Conservation (phyloP, 2,329 filamentous ascomycete species). For the Fusarium burgessii region DNA sequence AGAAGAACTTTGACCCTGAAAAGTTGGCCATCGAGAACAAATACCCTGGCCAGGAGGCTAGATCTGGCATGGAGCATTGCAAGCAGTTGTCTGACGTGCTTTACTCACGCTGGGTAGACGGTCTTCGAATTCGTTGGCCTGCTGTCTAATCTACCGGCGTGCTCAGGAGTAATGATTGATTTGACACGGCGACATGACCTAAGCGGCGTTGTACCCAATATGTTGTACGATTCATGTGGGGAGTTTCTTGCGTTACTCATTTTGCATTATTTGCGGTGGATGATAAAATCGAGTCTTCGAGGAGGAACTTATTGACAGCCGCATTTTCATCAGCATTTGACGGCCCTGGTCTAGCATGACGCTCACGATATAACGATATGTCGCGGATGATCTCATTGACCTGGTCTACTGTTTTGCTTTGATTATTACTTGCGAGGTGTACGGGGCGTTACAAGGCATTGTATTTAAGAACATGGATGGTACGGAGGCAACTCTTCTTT, state of each 20-base stretch:
- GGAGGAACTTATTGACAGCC: not conserved
- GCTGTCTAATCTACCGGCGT: conserved; percentile 46
- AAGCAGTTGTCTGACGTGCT: conserved; percentile 90
- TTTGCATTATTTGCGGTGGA: conserved; percentile 24
- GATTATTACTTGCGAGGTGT: conserved; percentile 23
- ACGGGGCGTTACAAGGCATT: conserved; percentile 29
- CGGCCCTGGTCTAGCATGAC: conserved; percentile 14
- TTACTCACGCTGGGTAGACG: conserved; percentile 90
- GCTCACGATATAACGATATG: conserved; percentile 41
- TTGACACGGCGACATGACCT: not conserved
- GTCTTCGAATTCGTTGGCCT: conserved; percentile 78
- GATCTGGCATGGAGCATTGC: conserved; percentile 89
- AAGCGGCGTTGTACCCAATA: not conserved
- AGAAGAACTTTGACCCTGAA: conserved; percentile 61
- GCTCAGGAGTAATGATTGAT: not conserved
- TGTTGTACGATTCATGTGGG: conserved; percentile 22
- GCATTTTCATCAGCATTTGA: conserved; percentile 24
- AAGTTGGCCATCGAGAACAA: conserved; percentile 63
- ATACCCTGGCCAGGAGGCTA: conserved; percentile 66
- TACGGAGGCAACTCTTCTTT: conserved; percentile 29
- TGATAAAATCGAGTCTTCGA: conserved; percentile 13
- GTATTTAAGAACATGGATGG: conserved; percentile 21
- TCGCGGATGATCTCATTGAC: conserved; percentile 28
- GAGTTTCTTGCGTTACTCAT: conserved; percentile 15
- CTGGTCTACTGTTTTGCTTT: conserved; percentile 21